phyloP scores from a whole-genome alignment of 108 stramenopile genomes.

The Skeletonema tropicum region DNA sequence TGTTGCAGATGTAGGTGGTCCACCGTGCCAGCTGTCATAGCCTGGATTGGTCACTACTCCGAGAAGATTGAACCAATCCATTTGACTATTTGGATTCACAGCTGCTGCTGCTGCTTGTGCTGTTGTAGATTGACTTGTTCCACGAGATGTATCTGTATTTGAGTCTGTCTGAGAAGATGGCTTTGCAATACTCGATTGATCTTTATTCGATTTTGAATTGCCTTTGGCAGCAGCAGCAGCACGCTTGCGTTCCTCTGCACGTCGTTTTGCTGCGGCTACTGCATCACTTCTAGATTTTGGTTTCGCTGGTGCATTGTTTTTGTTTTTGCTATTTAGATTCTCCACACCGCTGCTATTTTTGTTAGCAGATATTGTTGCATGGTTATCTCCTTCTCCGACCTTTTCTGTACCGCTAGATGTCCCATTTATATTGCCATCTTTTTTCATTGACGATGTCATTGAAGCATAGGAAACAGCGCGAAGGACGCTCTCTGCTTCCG shows the following conservation, averaged over 20 bases:
- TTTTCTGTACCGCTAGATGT: neutral
- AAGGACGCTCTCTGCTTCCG: slow-evolving; percentile 38
- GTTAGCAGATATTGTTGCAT: neutral
- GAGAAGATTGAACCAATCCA: slow-evolving; percentile 87
- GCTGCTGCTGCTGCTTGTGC: slow-evolving; percentile 8
- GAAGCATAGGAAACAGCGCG: slow-evolving; percentile 9
- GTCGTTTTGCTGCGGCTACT: slow-evolving; percentile 43
- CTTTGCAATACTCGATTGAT: neutral
- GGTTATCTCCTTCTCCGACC: neutral
- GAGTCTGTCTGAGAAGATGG: neutral
- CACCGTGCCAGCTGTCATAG: slow-evolving; percentile 20
- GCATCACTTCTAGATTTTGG: slow-evolving; percentile 36
- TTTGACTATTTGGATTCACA: slow-evolving; percentile 42
- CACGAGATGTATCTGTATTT: neutral
- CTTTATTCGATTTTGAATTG: neutral
- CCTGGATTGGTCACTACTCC: slow-evolving; percentile 82
- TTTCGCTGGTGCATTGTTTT: slow-evolving; percentile 14
- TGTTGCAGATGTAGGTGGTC: slow-evolving; percentile 5
- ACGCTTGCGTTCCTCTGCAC: slow-evolving; percentile 42
- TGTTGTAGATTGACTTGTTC: neutral
- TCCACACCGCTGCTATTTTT: neutral
- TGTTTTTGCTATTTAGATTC: neutral
- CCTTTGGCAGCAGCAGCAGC: slow-evolving; percentile 9
- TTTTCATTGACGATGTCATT: neutral
- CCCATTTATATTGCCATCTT: neutral